These are phyloP conservation scores for Pestalotiopsis sp. DNA, from an alignment of 2,329 filamentous ascomycete species.

Conservation along the genomic window DNA sequence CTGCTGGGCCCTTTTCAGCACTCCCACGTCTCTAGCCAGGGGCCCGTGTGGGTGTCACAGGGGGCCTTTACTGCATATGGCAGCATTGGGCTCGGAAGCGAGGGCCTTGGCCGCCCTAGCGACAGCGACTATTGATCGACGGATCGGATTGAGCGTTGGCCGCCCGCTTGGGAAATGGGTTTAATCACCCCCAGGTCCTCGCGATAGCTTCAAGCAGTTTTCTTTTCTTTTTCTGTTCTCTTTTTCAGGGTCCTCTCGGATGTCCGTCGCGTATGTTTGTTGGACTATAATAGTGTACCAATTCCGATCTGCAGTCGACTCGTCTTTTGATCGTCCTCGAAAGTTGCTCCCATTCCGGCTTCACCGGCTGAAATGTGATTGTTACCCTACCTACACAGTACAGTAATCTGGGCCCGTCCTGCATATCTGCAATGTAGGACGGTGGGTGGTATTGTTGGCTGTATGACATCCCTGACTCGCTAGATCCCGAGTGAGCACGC, in stretches of 20 bases:
- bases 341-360: neutral
- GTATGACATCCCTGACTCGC: neutral
- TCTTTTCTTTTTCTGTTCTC: no score
- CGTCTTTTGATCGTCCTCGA: neutral
- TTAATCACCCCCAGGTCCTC: neutral
- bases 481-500: neutral
- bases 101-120: slow-evolving; percentile 1
- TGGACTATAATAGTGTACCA: neutral
- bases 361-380: neutral
- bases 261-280: neutral
- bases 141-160: neutral
- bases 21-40: neutral
- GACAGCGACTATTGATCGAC: slow-evolving; percentile 1
- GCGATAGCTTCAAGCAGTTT: neutral
- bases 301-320: neutral
- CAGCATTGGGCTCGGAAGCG: neutral
- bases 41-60: neutral
- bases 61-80: neutral
- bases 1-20: neutral
- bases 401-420: neutral
- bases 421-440: neutral
- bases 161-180: neutral
- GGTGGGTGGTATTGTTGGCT: neutral
- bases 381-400: neutral
- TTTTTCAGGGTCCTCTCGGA: neutral